Evolutionary conservation across 106 monocot genomes (phyloP).

Genomic region (Allium fistulosum): DNA sequence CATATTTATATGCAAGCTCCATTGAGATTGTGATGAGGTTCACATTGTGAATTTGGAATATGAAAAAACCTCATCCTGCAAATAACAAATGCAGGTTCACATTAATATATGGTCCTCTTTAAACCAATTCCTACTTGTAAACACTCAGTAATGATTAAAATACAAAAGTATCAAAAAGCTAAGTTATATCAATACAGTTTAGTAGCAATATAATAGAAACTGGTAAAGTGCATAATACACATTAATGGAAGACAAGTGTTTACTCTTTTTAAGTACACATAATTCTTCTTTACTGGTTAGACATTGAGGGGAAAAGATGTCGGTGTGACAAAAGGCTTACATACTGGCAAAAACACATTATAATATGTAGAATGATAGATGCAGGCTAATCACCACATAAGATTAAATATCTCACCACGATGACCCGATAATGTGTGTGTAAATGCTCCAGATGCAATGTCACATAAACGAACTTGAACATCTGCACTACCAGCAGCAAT

Average conservation of each 20-base stretch:
- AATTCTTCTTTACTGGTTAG: too few relatives aligned
- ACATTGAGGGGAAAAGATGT: too few relatives aligned
- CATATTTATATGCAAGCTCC: slow-evolving; percentile 7
- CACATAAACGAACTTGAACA: slow-evolving; percentile 92
- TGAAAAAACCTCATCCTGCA: slow-evolving; percentile 14
- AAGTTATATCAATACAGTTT: not conserved
- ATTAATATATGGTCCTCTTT: slow-evolving; percentile 11
- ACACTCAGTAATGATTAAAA: not conserved
- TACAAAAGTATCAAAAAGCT: not conserved
- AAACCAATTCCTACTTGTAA: too few relatives aligned
- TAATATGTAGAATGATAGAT: too few relatives aligned
- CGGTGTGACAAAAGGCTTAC: too few relatives aligned
- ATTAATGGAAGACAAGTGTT: not conserved
- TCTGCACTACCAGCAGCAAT: slow-evolving; percentile 92
- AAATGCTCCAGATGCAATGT: slow-evolving; percentile 95
- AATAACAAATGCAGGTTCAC: slow-evolving; percentile 9
- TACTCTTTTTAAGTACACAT: too few relatives aligned
- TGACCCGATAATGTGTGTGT: slow-evolving; percentile 96
- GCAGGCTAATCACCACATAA: too few relatives aligned
- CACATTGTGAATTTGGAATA: slow-evolving; percentile 5
- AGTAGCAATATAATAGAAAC: not conserved
- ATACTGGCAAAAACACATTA: too few relatives aligned
- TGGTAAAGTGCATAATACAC: not conserved
- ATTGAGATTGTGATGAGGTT: slow-evolving; percentile 9
- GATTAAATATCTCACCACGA: slow-evolving; percentile 45